phyloP scores from a whole-genome alignment of 345 rosid species.

The Orychophragmus violaceus region DNA sequence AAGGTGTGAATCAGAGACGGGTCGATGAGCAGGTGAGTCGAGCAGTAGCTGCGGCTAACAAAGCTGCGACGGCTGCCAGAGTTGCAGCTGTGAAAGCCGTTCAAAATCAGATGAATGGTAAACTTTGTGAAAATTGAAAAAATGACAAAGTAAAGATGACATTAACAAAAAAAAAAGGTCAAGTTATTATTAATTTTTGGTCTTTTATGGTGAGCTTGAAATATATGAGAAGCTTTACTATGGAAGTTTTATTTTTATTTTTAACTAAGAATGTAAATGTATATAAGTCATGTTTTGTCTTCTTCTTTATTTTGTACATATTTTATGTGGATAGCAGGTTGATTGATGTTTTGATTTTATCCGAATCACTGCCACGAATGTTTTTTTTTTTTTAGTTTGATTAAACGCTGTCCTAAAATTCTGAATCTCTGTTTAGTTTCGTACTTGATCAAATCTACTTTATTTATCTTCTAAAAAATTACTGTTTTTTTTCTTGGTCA shows the following conservation, averaged over 20 bases:
- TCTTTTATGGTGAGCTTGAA: constrained; percentile 13
- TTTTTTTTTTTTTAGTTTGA: background rate
- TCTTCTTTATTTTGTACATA: background rate
- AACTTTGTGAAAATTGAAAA: constrained; percentile 49
- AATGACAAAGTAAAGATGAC: background rate
- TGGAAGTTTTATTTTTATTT: constrained; percentile 1
- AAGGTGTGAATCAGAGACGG: constrained; percentile 43
- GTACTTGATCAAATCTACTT: constrained; percentile 15
- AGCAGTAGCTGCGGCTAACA: constrained; percentile 69
- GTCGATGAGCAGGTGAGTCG: constrained; percentile 71
- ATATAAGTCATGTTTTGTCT: background rate
- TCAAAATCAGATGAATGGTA: constrained; percentile 79
- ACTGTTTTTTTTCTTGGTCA: too few relatives aligned
- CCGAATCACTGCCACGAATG: constrained; percentile 27
- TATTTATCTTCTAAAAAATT: too few relatives aligned
- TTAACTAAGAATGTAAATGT: constrained; percentile 19
- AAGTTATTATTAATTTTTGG: too few relatives aligned
- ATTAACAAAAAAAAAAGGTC: background rate
- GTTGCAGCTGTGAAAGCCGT: constrained; percentile 93
- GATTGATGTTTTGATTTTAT: constrained; percentile 18
- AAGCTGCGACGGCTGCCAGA: constrained; percentile 92
- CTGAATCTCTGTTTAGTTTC: constrained; percentile 4
- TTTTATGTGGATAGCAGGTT: background rate
- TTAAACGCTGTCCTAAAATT: constrained; percentile 6
- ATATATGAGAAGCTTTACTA: constrained; percentile 23